Evolutionary conservation across 2,329 filamentous ascomycete species (phyloP), one percentile per base, ranked within the genome.

Genomic region (Drechslerella dactyloides): DNA sequence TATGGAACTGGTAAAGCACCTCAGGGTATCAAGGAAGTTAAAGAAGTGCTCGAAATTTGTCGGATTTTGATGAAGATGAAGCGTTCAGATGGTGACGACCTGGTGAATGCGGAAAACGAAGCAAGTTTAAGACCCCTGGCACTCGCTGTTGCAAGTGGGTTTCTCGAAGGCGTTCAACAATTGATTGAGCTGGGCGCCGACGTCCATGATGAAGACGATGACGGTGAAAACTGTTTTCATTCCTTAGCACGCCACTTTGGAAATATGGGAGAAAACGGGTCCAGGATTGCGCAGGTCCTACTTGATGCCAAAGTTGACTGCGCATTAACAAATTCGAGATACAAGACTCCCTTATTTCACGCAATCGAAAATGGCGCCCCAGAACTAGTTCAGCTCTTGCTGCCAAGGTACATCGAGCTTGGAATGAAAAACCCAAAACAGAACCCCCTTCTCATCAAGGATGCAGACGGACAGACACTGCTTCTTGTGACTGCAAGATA

Each of bases 41-140:
- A 61, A 24, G 57, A 62, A 3, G 17, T 40, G 1, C 21, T 69
- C 13, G 24, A 55, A 17, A 61, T 69, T 10, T 52, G 48, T 21
- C 42, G 33, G 10, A 46, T 57, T 17, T 17, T 69, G 6, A n/a
- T 69, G 2, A 62, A 69, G 6, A 62, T 69, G 64, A 56, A 57
- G 48, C 19, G 11, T 17, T 37, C 23, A 35, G 33, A 69, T 17
- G 44, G 21, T 11, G 23, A 6, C 4, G 21, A 52, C 11, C 23
- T 69, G 5, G 52, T 60, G 5, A 57, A 69, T 21, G 48, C 46
- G 1, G 44, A 69, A 37, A 51, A 69, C 33, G 11, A 37, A 3
- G 1, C 4, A 2, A 42, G 57, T 30, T 33, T 48, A 24, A 68
- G 37, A 35, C 48, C 56, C 15, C 37, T 68, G 2, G 33, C 63